A percentile compares a stretch with the other conserved stretches of the same genome.
Conservation (phyloP, 164 flowering plant genomes). For the Cinnamomum chago region DNA sequence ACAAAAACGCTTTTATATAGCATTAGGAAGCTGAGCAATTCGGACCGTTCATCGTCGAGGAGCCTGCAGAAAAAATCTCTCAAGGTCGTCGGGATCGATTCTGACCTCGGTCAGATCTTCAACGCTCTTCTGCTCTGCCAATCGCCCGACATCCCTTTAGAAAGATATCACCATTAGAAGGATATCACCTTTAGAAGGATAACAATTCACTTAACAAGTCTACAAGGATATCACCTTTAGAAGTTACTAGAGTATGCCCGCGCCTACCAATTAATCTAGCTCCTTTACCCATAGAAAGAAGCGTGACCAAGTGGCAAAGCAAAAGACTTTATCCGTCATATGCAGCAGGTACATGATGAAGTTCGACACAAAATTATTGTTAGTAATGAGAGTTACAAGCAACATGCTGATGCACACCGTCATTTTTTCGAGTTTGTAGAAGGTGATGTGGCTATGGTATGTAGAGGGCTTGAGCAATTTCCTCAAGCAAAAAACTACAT, state of each 20-base stretch:
- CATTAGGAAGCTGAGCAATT: no score
- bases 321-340: not conserved
- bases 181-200: no score
- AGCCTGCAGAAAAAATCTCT: no score
- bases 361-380: not conserved
- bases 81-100: no score
- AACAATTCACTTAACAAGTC: not conserved
- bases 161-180: no score
- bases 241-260: not conserved
- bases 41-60: no score
- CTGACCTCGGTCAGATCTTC: no score
- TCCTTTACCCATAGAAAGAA: not conserved
- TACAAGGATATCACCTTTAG: not conserved
- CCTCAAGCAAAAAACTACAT: not conserved
- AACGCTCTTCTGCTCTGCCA: no score
- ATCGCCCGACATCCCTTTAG: no score
- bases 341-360: not conserved
- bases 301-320: not conserved
- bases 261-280: not conserved
- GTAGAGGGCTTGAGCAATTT: not conserved
- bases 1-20: no score
- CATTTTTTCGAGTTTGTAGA: not conserved
- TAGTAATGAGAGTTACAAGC: not conserved
- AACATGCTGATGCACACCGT: not conserved
- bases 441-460: not conserved